Base-by-base conservation (phyloP, 352 stramenopile genomes). In the Saprolegnia diclina region DNA sequence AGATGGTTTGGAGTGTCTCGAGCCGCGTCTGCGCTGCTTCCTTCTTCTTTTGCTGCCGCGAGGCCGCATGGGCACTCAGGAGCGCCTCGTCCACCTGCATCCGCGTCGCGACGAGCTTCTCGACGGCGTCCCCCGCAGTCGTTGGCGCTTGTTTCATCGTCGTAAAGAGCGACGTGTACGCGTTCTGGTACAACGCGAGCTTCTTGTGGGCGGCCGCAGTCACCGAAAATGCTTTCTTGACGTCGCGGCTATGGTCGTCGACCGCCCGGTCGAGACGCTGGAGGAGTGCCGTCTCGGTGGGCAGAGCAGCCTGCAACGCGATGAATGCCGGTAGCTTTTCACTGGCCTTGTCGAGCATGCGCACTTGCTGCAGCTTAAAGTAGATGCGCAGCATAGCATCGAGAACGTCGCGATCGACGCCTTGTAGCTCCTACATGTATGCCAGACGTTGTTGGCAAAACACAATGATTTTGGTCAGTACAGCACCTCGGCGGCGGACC, bases 331-430 rank as follows among this genome's bases (percentile, higher is more conserved):
- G n/a, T 18, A 21, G 24, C 35, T 59, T 59, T 9, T 59, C 52
- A 24, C 19, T 59, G 52, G 35, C 24, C 35, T 59, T 59, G 35
- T 59, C 52, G 13, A 59, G 11, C 52, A 59, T 59, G 11, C 52
- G 52, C 24, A 59, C 24, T 59, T 59, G 52, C n/a, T 59, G 52
- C 1, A 59, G 52, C 52, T 59, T 59, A 59, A 59, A 59, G 52
- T 59, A 59, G 19, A 59, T 40, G 16, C 35, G 9, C 24, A 59
- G 52, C 13, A 59, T 59, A 1, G 10, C 19, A 4, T 59, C 52
- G 11, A 59, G 35, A 16, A 59, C 1, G 2, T 59, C 9, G 2
- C 11, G 4, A 18, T 59, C 52, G 35, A 59, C 35, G 1, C 11
- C 52, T 24, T 16, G 11, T 1, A 35, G 24, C 19, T 35, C 52